Conservation (phyloP, 371 early-diverging fungal species). For the Rozella allomycis region DNA sequence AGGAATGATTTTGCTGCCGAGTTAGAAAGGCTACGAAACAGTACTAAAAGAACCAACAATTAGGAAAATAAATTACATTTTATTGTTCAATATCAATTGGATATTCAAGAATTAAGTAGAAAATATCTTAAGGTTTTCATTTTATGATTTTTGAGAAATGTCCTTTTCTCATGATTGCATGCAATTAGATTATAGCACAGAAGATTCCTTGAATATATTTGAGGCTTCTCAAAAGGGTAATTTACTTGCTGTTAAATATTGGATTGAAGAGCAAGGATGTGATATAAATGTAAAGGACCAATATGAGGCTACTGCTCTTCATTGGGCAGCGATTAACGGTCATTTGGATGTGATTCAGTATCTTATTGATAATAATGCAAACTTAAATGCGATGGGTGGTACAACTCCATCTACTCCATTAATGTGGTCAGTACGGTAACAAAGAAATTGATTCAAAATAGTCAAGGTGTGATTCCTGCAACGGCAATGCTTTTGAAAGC, state of each 20-base stretch:
- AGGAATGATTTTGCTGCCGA: no score
- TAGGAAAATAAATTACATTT: no score
- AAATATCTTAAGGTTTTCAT: no score
- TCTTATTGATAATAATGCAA: slow-evolving; percentile 54
- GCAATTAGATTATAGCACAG: no score
- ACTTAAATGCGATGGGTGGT: slow-evolving; percentile 42
- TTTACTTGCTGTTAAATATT: slow-evolving; percentile 20
- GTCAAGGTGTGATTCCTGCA: slow-evolving; percentile 1
- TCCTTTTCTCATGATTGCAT: no score
- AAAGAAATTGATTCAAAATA: neutral
- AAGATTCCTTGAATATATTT: no score
- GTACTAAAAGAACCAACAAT: no score
- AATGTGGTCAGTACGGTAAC: no score
- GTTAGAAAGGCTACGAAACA: no score
- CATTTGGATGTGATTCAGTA: slow-evolving; percentile 45
- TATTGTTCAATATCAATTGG: no score
- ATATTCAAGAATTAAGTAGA: no score
- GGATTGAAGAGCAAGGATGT: slow-evolving; percentile 26
- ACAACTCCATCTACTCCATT: neutral
- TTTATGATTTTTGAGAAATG: no score
- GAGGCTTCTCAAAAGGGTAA: slow-evolving; percentile 48
- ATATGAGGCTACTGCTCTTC: slow-evolving; percentile 44
- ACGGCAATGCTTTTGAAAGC: neutral
- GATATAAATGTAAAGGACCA: slow-evolving; percentile 29
- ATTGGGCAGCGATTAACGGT: slow-evolving; percentile 58